These are phyloP conservation scores for Limonium bicolor DNA, from an alignment of 148 eudicot species.

Conservation along the genomic window DNA sequence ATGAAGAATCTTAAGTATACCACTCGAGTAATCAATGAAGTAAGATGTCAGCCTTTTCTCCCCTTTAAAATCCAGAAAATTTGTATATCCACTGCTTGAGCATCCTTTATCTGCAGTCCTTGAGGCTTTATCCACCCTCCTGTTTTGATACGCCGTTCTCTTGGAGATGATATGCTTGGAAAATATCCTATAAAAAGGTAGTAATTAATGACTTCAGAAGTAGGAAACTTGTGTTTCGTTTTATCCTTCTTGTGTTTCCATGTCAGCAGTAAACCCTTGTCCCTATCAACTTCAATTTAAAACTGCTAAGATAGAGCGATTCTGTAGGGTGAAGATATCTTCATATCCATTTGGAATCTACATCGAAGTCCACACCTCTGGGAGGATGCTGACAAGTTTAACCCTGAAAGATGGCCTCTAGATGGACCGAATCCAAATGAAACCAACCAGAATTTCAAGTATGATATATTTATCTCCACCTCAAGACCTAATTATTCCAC, in stretches of 20 bases:
- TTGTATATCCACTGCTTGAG: too few species aligned
- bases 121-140: conserved; percentile 99
- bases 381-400: conserved; percentile 85
- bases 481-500: too few species aligned
- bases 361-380: conserved; percentile 76
- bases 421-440: conserved; percentile 95
- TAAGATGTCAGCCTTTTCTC: conserved; percentile 17
- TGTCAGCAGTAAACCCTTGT: too few species aligned
- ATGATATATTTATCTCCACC: too few species aligned
- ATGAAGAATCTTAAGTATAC: conserved; percentile 92
- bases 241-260: too few species aligned
- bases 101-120: conserved; percentile 36
- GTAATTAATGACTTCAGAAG: too few species aligned
- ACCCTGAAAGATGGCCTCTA: conserved; percentile 97
- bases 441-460: conserved; percentile 91
- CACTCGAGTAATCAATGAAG: conserved; percentile 90
- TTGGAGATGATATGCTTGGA: conserved; percentile 66
- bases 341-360: conserved; percentile 91
- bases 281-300: too few species aligned
- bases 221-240: too few species aligned
- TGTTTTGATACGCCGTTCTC: conserved; percentile 87
- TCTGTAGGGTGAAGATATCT: conserved; percentile 80
- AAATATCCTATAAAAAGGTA: conserved; percentile 85
- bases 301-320: too few species aligned
- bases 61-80: too few species aligned